Evolutionary conservation across 495 filamentous ascomycete genomes (phyloP), one percentile per base, ranked within the genome.

Genomic region (Aspergillus nanangensis): DNA sequence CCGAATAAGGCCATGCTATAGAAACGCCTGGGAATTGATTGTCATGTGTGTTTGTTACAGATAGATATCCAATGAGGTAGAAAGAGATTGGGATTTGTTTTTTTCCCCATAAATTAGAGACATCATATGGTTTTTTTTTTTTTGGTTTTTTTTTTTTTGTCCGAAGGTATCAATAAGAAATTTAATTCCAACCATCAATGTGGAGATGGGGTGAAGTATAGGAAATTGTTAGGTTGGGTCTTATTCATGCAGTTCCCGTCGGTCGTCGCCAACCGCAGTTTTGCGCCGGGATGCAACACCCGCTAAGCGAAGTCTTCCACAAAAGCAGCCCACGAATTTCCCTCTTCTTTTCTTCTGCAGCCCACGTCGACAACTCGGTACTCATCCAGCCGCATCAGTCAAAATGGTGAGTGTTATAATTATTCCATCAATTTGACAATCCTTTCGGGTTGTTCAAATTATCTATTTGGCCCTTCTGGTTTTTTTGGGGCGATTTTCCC

Each of bases 221-320:
- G n/a, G n/a, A n/a, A n/a, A n/a, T n/a, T n/a, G n/a, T n/a, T n/a
- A n/a, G n/a, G n/a, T n/a, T n/a, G n/a, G n/a, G n/a, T n/a, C n/a
- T n/a, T n/a, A n/a, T n/a, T 14, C 32, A 44, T 34, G 11, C 24
- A 14, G 33, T 46, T 60, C 43, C 29, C 53, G 43, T 34, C 37
- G 42, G 48, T 69, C 66, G 67, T 71, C 55, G 65, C 68, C 67
- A 55, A 74, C 69, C 70, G 34, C 61, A 62, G 44, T 66, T 58
- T 50, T 40, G 49, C 34, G 41, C 25, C 57, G 61, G 65, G 68
- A 69, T 70, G 66, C 65, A 72, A 57, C 47, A 52, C 52, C 52
- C 60, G 64, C 70, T 74, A 74, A 72, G 67, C 69, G 70, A 74
- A 64, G 50, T 41, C 53, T 56, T 67, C 58, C 69, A 70, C 67